A percentile compares a stretch with the other conserved stretches of the same genome.
phyloP scores from a whole-genome alignment of 73 alveolate species.

The Effrenium voratum region DNA sequence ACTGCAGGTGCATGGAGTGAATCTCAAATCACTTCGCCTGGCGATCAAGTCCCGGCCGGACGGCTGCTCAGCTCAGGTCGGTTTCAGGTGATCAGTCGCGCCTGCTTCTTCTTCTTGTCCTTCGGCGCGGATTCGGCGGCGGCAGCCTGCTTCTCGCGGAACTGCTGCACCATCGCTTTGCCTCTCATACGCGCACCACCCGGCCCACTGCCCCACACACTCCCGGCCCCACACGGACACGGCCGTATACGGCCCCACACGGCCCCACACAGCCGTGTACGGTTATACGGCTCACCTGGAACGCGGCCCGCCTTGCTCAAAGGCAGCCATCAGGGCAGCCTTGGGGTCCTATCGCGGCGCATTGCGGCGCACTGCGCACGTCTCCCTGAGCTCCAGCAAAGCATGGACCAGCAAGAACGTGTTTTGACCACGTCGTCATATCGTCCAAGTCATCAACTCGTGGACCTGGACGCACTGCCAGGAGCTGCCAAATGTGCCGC shows the following conservation, averaged over 20 bases:
- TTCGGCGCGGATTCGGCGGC: slow-evolving; percentile 20
- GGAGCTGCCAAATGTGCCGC: too few relatives aligned
- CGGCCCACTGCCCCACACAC: not conserved
- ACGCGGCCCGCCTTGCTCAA: not conserved
- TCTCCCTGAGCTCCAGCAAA: too few relatives aligned
- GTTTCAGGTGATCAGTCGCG: not conserved
- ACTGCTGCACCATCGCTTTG: slow-evolving; percentile 21
- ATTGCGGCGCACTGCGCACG: too few relatives aligned
- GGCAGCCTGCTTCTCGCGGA: slow-evolving; percentile 24
- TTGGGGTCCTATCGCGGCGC: slow-evolving; percentile 29
- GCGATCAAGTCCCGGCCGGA: too few relatives aligned
- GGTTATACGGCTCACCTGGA: not conserved
- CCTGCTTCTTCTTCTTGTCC: slow-evolving; percentile 63
- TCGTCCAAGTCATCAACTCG: too few relatives aligned
- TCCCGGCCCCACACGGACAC: not conserved
- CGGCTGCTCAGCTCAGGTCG: too few relatives aligned
- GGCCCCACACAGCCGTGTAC: not conserved
- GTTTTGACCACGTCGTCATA: too few relatives aligned
- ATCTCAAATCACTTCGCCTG: too few relatives aligned
- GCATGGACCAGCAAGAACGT: too few relatives aligned
- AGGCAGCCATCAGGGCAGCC: not conserved
- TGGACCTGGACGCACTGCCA: too few relatives aligned
- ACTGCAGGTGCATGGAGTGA: too few relatives aligned
- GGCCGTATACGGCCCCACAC: not conserved
- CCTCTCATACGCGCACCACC: not conserved